These are phyloP conservation scores for Fraxinus sp. DNA, from an alignment of 305 asterid species.

Conservation along the genomic window DNA sequence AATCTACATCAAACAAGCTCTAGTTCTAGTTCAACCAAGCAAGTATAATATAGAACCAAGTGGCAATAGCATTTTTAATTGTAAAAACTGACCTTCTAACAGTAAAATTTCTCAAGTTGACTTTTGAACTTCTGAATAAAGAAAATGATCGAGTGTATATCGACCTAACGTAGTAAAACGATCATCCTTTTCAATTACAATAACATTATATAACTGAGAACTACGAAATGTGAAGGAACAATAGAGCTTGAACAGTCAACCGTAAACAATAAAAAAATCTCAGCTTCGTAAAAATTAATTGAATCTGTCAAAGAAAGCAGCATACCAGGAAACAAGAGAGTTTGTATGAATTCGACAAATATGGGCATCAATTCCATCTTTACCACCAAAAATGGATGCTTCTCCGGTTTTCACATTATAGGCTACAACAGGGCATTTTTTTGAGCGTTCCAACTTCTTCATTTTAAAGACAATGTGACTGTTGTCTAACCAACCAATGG, in stretches of 20 bases:
- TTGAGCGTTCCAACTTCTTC: neutral
- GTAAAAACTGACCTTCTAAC: neutral
- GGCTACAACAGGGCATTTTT: neutral
- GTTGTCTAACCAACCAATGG: slow-evolving; percentile 20
- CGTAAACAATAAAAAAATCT: neutral
- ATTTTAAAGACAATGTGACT: neutral
- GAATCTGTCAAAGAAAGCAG: neutral
- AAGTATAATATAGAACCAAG: neutral
- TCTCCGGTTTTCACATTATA: neutral
- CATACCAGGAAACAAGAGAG: slow-evolving; percentile 7
- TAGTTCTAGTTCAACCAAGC: neutral
- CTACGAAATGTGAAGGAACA: neutral
- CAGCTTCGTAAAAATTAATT: neutral
- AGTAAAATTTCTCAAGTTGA: neutral
- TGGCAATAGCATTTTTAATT: neutral
- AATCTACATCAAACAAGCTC: neutral
- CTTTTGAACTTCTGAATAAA: neutral
- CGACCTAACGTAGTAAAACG: neutral
- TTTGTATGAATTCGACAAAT: neutral
- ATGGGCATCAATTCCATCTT: neutral
- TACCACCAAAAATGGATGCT: neutral
- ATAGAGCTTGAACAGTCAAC: neutral
- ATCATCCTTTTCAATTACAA: neutral
- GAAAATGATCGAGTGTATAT: neutral
- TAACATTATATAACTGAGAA: neutral